Conservation (phyloP, 305 asterid genomes). For the Solanum hybrid region DNA sequence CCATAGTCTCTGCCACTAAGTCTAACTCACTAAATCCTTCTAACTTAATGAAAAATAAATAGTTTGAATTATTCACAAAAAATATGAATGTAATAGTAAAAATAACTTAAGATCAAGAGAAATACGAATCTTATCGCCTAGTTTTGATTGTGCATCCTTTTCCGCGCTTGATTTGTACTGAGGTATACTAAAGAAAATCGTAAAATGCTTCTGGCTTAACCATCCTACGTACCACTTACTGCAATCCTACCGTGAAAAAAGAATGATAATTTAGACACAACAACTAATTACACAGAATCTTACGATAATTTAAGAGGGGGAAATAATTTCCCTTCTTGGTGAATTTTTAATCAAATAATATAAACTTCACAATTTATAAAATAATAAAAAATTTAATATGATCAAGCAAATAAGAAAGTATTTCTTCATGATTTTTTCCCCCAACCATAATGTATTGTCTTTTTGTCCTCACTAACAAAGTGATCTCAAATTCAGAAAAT, state of each 20-base stretch:
- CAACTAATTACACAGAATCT: not conserved
- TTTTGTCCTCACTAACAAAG: not conserved
- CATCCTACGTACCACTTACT: not conserved
- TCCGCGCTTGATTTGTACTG: not conserved
- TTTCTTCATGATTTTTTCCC: not conserved
- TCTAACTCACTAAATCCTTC: not conserved
- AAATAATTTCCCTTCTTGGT: not conserved
- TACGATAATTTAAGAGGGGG: not conserved
- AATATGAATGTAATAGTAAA: too few species aligned
- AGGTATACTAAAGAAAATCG: too few species aligned
- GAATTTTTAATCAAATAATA: not conserved
- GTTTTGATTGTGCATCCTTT: not conserved
- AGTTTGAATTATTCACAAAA: not conserved
- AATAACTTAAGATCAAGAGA: not conserved
- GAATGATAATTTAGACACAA: too few species aligned
- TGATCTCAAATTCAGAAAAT: not conserved
- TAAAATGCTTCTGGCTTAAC: too few species aligned
- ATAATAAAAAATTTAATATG: not conserved
- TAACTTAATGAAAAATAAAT: too few species aligned
- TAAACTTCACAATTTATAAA: not conserved
- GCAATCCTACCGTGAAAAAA: too few species aligned
- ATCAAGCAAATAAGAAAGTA: not conserved
- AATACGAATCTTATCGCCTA: not conserved
- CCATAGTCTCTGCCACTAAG: not conserved
- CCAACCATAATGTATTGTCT: not conserved